Percentiles rank a stretch among this genome's conserved stretches.
phyloP scores from a whole-genome alignment of 306 rosid genomes.

The Ziziphus jujuba region DNA sequence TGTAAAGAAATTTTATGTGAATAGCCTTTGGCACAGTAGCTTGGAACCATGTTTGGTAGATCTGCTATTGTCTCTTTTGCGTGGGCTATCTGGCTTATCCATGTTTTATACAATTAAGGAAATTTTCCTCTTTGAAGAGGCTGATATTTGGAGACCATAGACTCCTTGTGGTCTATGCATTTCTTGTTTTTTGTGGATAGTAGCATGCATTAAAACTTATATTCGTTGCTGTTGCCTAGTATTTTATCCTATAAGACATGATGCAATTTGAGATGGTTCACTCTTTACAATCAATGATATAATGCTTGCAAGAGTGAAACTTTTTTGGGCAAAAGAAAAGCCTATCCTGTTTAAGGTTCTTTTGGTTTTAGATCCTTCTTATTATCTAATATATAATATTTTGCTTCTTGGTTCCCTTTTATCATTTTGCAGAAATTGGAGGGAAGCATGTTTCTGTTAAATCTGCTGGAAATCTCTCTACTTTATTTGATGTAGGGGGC shows the following conservation, averaged over 20 bases:
- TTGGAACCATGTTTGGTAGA: no score
- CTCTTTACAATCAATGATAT: not conserved
- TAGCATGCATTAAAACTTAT: not conserved
- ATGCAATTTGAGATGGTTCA: not conserved
- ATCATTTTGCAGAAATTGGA: slow-evolving; percentile 61
- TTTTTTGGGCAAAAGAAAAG: not conserved
- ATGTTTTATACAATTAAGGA: no score
- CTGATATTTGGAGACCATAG: no score
- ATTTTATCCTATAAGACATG: not conserved
- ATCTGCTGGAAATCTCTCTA: slow-evolving; percentile 81
- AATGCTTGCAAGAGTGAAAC: not conserved
- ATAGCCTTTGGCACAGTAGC: not conserved
- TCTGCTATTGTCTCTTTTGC: no score
- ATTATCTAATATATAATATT: not conserved
- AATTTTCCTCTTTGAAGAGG: no score
- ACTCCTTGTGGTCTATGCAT: no score
- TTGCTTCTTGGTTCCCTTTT: slow-evolving; percentile 6
- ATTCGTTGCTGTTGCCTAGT: not conserved
- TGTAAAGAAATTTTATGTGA: not conserved
- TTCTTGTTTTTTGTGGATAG: no score
- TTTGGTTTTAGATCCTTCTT: not conserved
- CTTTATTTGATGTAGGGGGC: slow-evolving; percentile 82
- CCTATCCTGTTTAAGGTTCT: not conserved
- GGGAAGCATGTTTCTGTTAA: slow-evolving; percentile 70
- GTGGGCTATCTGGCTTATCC: no score